Percentiles rank a stretch among this genome's conserved stretches.
Evolutionary conservation across 495 filamentous ascomycete genomes (phyloP).

Genomic region (Penicillium cataractarum): DNA sequence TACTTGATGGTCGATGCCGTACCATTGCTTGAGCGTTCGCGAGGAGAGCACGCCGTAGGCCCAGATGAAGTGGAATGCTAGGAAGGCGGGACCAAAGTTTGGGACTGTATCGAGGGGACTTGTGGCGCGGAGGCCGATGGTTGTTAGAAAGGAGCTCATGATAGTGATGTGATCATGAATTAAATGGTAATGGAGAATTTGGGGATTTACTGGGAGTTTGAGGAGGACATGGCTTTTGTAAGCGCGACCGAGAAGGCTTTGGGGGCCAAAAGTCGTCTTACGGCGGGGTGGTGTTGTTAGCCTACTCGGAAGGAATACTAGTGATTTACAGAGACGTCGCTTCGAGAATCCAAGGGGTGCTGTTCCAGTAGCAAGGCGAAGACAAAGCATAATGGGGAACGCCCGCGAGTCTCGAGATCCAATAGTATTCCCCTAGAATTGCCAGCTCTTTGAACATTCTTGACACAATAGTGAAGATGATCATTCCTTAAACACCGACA

Average conservation of each 20-base stretch:
- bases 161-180: background rate
- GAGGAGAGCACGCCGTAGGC: constrained; percentile 54
- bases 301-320: background rate
- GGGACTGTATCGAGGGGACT: constrained; percentile 9
- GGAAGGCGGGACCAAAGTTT: constrained; percentile 43
- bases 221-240: background rate
- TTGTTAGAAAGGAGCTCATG: constrained; percentile 23
- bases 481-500: no score
- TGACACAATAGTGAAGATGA: background rate
- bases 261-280: background rate
- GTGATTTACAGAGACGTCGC: no score
- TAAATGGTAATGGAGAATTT: background rate
- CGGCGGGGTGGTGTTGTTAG: background rate
- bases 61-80: constrained; percentile 52
- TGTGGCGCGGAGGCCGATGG: constrained; percentile 28
- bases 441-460: background rate
- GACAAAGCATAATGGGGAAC: no score
- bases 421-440: background rate
- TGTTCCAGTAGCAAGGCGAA: no score
- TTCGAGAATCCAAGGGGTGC: no score
- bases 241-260: background rate
- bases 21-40: constrained; percentile 48
- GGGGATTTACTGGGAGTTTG: background rate
- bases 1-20: constrained; percentile 54
- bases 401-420: no score